Evolutionary conservation across 2,329 filamentous ascomycete species (phyloP).

Genomic region (Exophiala spinifera): DNA sequence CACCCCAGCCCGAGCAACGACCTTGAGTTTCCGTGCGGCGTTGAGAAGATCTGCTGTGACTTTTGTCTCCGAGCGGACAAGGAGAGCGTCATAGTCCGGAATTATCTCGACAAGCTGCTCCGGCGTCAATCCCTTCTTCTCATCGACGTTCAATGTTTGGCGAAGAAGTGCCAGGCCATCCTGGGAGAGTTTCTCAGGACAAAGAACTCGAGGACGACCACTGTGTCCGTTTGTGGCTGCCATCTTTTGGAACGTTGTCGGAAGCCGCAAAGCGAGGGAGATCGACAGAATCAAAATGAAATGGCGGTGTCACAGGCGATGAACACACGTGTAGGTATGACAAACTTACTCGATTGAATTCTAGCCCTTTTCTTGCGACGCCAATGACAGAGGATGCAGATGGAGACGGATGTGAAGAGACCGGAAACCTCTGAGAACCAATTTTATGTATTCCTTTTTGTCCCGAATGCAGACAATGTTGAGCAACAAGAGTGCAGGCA

Average conservation of each 20-base stretch:
- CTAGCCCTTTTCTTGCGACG: background rate
- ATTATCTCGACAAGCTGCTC: constrained; percentile 66
- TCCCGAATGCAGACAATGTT: too few relatives aligned
- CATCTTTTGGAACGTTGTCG: constrained; percentile 7
- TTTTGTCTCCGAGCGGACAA: constrained; percentile 78
- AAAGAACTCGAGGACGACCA: constrained; percentile 57
- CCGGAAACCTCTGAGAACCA: too few relatives aligned
- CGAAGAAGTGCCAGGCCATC: constrained; percentile 70
- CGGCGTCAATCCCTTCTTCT: constrained; percentile 59
- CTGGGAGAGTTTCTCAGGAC: constrained; percentile 76
- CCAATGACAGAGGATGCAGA: background rate
- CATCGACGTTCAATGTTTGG: constrained; percentile 66
- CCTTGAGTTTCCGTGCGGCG: constrained; percentile 66
- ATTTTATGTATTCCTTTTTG: too few relatives aligned
- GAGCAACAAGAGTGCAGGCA: too few relatives aligned
- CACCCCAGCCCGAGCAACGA: constrained; percentile 76
- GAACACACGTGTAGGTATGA: background rate
- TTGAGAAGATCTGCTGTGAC: constrained; percentile 67
- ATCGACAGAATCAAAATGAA: background rate
- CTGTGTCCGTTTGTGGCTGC: constrained; percentile 20
- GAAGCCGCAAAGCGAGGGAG: background rate
- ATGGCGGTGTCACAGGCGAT: background rate
- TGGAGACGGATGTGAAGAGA: background rate
- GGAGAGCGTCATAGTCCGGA: constrained; percentile 69
- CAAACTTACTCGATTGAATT: background rate